Evolutionary conservation across 306 rosid species (phyloP), one percentile per base, ranked within the genome.

Genomic region (Begonia peltatifolia): DNA sequence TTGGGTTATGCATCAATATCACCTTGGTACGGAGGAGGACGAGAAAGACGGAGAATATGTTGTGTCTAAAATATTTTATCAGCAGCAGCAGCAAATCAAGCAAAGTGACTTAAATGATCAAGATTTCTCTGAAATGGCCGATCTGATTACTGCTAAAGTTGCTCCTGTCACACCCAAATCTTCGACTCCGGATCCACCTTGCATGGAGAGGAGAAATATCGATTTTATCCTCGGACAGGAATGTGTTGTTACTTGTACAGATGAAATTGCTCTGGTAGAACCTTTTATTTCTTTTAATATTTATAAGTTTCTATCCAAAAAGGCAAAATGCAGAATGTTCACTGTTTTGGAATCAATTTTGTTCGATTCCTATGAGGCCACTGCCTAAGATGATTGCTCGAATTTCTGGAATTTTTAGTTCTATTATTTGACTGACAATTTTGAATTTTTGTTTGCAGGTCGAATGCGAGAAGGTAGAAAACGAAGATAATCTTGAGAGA

Each of bases 1-100:
- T 49, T 83, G 93, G 93, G 82, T 81, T n/a, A 81, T 81, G 85
- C 94, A 87, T 63, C 94, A 87, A 46, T 87, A 81, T 72, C 94
- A 84, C 79, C 68, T 84, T 2, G 96, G 96, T 56, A 61, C 71
- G 6, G 77, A 67, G 46, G 87, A 87, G 63, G 94, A 81, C 61
- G 96, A 87, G 72, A 73, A 77, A 57, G 84, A 79, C 22, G 80
- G 84, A 2, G 87, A 81, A 48, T 81, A 72, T 60, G 81, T 84
- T 16, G 64, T 87, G 46, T 87, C 96, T 0, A 84, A 81, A 66
- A 78, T 87, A 53, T 77, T 56, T 75, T 87, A 79, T 63, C n/a
- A n/a, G n/a, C 94, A 83, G 71, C 80, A 75, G 73, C 79, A 75
- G 58, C 82, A 63, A 66, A 65, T 62, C 51, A 87, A 55, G 72